These are phyloP conservation scores for Ceratocystis colombiana DNA, from an alignment of 2,329 filamentous ascomycete genomes.

Conservation along the genomic window DNA sequence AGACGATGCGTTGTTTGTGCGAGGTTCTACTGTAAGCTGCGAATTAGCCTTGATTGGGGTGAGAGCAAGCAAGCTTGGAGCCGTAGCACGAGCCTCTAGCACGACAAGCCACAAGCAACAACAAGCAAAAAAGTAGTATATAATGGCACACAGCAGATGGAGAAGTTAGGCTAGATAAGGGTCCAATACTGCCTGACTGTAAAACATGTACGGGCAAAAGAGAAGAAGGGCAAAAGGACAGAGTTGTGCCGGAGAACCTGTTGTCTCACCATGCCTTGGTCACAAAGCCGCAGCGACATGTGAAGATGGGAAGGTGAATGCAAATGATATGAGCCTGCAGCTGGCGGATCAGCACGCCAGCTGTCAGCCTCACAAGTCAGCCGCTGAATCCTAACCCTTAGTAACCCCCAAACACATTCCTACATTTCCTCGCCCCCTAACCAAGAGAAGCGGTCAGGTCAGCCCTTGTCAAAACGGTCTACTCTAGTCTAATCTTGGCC, in stretches of 20 bases:
- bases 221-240: neutral
- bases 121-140: neutral
- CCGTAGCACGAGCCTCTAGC: neutral
- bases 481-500: neutral
- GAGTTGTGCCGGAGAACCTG: neutral
- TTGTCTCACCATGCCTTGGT: neutral
- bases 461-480: neutral
- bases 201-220: no score
- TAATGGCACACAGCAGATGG: no score
- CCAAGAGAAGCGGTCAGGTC: constrained; percentile 9
- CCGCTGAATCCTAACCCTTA: neutral
- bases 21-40: neutral
- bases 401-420: no score
- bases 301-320: neutral
- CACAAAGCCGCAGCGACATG: neutral
- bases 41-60: neutral
- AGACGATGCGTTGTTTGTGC: constrained; percentile 11
- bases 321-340: neutral
- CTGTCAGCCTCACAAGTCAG: neutral
- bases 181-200: no score
- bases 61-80: neutral
- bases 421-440: neutral
- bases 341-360: neutral
- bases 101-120: neutral
- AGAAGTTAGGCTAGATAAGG: no score